Base-by-base conservation (phyloP, 139 green algal species). In the Tetratostichococcus sp. region DNA sequence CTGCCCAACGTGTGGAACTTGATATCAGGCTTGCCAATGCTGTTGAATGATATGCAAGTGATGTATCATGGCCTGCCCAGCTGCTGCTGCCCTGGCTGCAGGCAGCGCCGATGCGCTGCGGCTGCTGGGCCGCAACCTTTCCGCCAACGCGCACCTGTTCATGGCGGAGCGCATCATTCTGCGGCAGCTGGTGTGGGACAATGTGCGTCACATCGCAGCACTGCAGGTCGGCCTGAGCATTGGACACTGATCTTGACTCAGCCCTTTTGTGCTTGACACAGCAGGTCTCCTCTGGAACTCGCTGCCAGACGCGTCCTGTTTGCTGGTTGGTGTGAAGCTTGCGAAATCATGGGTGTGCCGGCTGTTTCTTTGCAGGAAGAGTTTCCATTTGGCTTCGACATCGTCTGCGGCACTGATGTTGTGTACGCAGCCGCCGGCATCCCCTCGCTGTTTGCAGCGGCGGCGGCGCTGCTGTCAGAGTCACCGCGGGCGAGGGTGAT, bases 361-460 rank as follows among this genome's bases (percentile, higher is more conserved):
- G 39, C 39, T 50, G n/a, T n/a, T 50, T 11, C 8, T 50, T 50
- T 50, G 39, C 59, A 11, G 35, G 23, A 21, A 14, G 66, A 71
- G 0, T 72, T 69, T 23, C 65, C 70, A 1, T 25, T 2, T 34
- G 73, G 76, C 34, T 82, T 86, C 58, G 68, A 83, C 31, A 35
- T 73, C 1, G 65, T 86, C 21, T 30, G 83, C 26, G 77, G 77
- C 2, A 68, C 71, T 3, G 77, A 82, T 62, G 72, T 82, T 33
- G 67, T 78, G 1, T 82, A 82, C 33, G 59, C 39, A 4, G 42
- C 39, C 8, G 67, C 81, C 19, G 39, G n/a, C 8, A n/a, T 78
- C 14, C 34, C 43, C 2, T 33, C 14, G 3, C 65, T 86, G 33
- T 74, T 83, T 34, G 67, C 11, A 4, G 66, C 58, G 16, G 72